These are phyloP conservation scores for Alternaria hordeiaustralica DNA, from an alignment of 2,329 filamentous ascomycete species.

Conservation along the genomic window DNA sequence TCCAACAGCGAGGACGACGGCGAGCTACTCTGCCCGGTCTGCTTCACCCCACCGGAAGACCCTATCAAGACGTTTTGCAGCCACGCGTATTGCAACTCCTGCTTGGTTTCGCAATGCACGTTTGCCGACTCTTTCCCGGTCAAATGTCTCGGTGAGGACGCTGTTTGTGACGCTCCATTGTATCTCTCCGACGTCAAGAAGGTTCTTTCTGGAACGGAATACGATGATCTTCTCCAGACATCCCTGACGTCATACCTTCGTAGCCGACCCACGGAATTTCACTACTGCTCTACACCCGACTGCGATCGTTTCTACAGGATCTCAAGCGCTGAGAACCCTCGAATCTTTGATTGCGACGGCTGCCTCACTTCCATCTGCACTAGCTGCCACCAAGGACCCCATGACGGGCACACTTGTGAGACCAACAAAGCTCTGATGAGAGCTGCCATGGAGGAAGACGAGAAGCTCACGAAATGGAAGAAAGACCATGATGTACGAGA, in stretches of 20 bases:
- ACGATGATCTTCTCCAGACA: neutral
- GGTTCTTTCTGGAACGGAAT: neutral
- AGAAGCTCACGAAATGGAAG: neutral
- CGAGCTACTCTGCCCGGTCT: constrained; percentile 4
- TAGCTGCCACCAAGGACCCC: neutral
- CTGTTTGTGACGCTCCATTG: neutral
- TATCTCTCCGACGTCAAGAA: neutral
- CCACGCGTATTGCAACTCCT: neutral
- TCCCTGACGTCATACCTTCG: neutral
- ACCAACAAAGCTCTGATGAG: neutral
- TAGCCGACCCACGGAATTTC: neutral
- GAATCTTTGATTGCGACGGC: neutral
- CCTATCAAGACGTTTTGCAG: neutral
- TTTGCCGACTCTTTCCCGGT: neutral
- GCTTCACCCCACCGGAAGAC: neutral
- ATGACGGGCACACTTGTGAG: neutral
- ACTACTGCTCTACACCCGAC: constrained; percentile 2
- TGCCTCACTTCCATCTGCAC: neutral
- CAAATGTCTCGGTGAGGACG: neutral
- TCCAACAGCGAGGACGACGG: constrained; percentile 7
- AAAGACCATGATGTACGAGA: neutral
- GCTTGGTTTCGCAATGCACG: neutral
- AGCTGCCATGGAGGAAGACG: neutral
- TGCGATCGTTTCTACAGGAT: neutral
- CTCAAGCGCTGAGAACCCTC: neutral